A percentile compares a stretch with the other conserved stretches of the same genome.
Evolutionary conservation across 2,329 filamentous ascomycete genomes (phyloP).

Genomic region (Exophiala calicioides): DNA sequence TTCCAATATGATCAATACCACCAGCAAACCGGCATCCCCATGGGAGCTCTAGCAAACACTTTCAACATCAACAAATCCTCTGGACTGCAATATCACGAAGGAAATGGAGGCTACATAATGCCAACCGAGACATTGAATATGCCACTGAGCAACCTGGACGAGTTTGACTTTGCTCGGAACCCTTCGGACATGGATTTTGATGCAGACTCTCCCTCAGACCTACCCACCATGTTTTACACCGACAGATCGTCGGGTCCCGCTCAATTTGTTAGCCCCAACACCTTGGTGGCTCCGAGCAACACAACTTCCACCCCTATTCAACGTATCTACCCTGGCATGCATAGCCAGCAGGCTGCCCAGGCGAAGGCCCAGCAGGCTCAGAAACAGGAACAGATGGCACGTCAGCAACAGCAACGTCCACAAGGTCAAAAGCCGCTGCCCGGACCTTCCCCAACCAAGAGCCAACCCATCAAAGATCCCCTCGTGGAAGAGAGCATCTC

Average conservation of each 20-base stretch:
- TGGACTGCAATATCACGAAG: slow-evolving; percentile 41
- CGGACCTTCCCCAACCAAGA: slow-evolving; percentile 35
- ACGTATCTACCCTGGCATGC: slow-evolving; percentile 88
- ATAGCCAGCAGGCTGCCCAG: slow-evolving; percentile 81
- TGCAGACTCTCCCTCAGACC: slow-evolving; percentile 57
- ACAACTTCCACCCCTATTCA: slow-evolving; percentile 55
- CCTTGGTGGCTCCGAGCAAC: slow-evolving; percentile 54
- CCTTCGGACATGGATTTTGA: slow-evolving; percentile 71
- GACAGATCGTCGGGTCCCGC: slow-evolving; percentile 43
- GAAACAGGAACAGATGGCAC: slow-evolving; percentile 61
- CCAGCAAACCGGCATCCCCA: slow-evolving; percentile 90
- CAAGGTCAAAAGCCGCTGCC: slow-evolving; percentile 31
- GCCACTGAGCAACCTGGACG: slow-evolving; percentile 51
- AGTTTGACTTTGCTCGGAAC: slow-evolving; percentile 59
- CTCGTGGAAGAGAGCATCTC: slow-evolving; percentile 90
- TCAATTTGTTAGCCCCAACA: slow-evolving; percentile 72
- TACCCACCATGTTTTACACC: slow-evolving; percentile 66
- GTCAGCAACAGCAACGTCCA: slow-evolving; percentile 52
- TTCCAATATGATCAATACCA: slow-evolving; percentile 95
- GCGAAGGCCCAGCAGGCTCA: slow-evolving; percentile 64
- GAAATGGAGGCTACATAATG: slow-evolving; percentile 48
- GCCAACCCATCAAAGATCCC: slow-evolving; percentile 57
- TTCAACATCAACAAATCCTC: slow-evolving; percentile 71
- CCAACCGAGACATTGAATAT: slow-evolving; percentile 32
- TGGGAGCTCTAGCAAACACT: slow-evolving; percentile 77